phyloP scores from a whole-genome alignment of 2,329 filamentous ascomycete genomes.

The Alternaria brassicicola region DNA sequence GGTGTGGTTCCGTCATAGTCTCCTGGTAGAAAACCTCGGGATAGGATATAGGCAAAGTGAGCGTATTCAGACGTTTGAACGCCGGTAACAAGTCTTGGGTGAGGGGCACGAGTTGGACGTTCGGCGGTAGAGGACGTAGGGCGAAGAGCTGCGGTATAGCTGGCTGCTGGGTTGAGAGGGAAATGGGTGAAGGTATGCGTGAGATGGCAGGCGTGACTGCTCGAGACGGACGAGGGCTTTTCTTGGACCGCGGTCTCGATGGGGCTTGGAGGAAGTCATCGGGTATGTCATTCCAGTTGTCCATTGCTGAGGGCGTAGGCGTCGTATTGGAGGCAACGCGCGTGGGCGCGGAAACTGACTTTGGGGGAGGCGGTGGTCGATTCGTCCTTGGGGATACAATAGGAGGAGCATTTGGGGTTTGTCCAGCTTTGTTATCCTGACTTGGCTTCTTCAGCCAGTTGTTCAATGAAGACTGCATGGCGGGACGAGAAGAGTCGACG shows the following conservation, averaged over 20 bases:
- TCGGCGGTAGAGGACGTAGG: slow-evolving; percentile 50
- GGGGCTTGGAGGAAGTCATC: slow-evolving; percentile 35
- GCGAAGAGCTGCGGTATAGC: slow-evolving; percentile 28
- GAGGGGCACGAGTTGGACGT: slow-evolving; percentile 61
- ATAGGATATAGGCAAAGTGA: slow-evolving; percentile 67
- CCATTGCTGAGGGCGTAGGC: slow-evolving; percentile 22
- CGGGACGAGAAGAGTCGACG: neutral
- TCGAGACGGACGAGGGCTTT: slow-evolving; percentile 31
- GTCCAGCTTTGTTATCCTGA: slow-evolving; percentile 33
- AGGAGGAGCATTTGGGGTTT: slow-evolving; percentile 11
- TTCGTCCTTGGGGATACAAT: slow-evolving; percentile 4
- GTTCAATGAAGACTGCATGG: slow-evolving; percentile 54
- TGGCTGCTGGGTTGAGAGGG: slow-evolving; percentile 12
- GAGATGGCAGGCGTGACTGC: slow-evolving; percentile 25
- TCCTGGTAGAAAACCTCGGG: slow-evolving; percentile 66
- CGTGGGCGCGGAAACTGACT: slow-evolving; percentile 25
- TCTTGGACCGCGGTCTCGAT: slow-evolving; percentile 31
- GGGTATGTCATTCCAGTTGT: slow-evolving; percentile 40
- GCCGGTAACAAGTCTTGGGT: slow-evolving; percentile 60
- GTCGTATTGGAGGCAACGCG: slow-evolving; percentile 24
- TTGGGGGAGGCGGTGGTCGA: slow-evolving; percentile 28
- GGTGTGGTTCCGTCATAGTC: slow-evolving; percentile 61
- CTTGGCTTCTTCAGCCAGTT: slow-evolving; percentile 57
- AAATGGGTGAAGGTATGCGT: slow-evolving; percentile 23
- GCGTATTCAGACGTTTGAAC: slow-evolving; percentile 62